phyloP scores from a whole-genome alignment of 2,329 filamentous ascomycete genomes.

The Alternaria burnsii region DNA sequence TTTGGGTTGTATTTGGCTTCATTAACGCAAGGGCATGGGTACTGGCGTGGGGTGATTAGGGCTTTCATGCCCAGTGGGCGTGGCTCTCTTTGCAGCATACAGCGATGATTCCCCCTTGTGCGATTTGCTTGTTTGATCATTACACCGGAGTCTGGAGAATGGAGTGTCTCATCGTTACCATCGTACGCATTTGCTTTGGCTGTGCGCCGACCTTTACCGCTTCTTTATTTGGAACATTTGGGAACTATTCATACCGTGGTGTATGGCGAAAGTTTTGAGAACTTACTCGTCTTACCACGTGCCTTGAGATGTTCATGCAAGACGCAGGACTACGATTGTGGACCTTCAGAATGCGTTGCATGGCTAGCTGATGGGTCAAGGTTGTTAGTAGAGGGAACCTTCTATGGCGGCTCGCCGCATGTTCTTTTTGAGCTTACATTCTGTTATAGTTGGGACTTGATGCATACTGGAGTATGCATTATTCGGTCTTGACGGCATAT shows the following conservation, averaged over 20 bases:
- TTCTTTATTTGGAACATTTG: not conserved
- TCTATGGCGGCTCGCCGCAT: slow-evolving; percentile 33
- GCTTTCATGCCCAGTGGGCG: slow-evolving; percentile 45
- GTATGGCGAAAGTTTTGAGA: slow-evolving; percentile 6
- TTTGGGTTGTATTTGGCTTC: slow-evolving; percentile 42
- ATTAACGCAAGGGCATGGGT: slow-evolving; percentile 52
- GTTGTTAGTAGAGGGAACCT: slow-evolving; percentile 20
- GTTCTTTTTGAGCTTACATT: slow-evolving; percentile 24
- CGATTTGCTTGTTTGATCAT: slow-evolving; percentile 45
- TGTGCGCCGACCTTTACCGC: slow-evolving; percentile 2
- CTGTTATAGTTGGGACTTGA: slow-evolving; percentile 22
- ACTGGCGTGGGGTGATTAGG: slow-evolving; percentile 49
- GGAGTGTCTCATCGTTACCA: slow-evolving; percentile 15
- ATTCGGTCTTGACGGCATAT: slow-evolving; percentile 39
- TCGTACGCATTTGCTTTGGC: slow-evolving; percentile 12
- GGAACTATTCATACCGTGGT: slow-evolving; percentile 16
- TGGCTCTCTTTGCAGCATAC: slow-evolving; percentile 54
- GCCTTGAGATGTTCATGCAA: not conserved
- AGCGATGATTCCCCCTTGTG: slow-evolving; percentile 56
- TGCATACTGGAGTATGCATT: slow-evolving; percentile 4
- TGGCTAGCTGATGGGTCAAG: slow-evolving; percentile 32
- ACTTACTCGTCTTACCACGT: not conserved
- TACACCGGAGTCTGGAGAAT: slow-evolving; percentile 42
- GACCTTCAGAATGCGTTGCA: slow-evolving; percentile 35
- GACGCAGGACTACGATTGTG: not conserved